Base-by-base conservation (phyloP, 495 filamentous ascomycete species). In the Penicillium salamii region DNA sequence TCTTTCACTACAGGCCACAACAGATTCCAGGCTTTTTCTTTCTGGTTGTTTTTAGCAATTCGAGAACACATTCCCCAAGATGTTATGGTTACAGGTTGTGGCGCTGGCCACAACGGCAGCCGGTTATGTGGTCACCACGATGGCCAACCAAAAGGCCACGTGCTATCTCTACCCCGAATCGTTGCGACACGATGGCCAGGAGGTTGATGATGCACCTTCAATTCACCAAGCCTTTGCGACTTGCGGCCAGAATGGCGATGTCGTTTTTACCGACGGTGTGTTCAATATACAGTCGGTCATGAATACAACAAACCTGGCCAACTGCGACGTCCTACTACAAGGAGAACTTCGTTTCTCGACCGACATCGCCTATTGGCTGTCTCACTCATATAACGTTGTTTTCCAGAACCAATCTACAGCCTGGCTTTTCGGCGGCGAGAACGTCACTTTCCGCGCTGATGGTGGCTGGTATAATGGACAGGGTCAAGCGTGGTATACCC, bases 331-430 rank as follows among this genome's bases (percentile, higher is more conserved):
- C 18, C 61, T 65, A 8, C 36, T 76, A 5, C 49, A 62, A 9
- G 74, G 75, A 0, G 67, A 61, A 24, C 54, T 64, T 26, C 54
- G 52, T 37, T 78, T 68, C 58, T 67, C 63, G 23, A 72, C 62
- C 5, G 64, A 78, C 42, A 69, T 74, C 3, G 32, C 48, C 3
- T 78, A 78, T 53, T 77, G 75, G 75, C 65, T 72, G 1, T 63
- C 61, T 7, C 54, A 74, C 51, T 70, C 65, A 31, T 58, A 75
- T 24, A 55, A 61, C 0, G 60, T 76, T 1, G 72, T 71, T 15
- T 73, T 74, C 42, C 75, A 78, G 50, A 71, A 76, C 41, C 73
- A 76, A 48, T 74, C 70, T 3, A 70, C 74, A 1, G 75, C 73
- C 0, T 77, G 67, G 62, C 53, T 78, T 3, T 74, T 73, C 17